These are phyloP conservation scores for Pseudogymnoascus verrucosus DNA, from an alignment of 2,329 filamentous ascomycete genomes.

Conservation along the genomic window DNA sequence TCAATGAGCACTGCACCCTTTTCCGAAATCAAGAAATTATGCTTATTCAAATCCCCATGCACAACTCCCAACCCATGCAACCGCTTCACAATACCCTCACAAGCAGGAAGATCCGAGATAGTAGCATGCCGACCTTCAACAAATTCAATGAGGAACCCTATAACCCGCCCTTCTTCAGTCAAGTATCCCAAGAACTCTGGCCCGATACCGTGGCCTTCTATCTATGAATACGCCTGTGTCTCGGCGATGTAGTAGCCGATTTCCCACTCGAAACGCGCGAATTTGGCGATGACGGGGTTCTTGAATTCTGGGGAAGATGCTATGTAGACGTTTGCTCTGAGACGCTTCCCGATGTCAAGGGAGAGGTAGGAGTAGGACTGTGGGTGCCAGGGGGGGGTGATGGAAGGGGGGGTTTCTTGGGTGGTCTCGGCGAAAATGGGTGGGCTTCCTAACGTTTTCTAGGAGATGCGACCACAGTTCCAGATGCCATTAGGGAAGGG, in stretches of 20 bases:
- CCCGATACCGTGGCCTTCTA: constrained; percentile 23
- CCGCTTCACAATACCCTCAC: constrained; percentile 21
- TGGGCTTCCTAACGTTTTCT: constrained; percentile 17
- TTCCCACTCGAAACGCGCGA: constrained; percentile 16
- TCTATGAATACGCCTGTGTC: constrained; percentile 19
- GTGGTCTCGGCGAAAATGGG: constrained; percentile 24
- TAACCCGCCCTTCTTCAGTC: constrained; percentile 25
- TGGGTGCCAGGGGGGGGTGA: constrained; percentile 30
- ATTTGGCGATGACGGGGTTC: constrained; percentile 18
- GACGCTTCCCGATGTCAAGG: constrained; percentile 19
- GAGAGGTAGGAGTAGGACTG: constrained; percentile 30
- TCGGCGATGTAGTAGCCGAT: constrained; percentile 12
- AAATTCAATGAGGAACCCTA: constrained; percentile 28
- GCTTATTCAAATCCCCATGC: constrained; percentile 32
- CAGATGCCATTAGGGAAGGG: constrained; percentile 33
- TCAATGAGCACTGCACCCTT: constrained; percentile 26
- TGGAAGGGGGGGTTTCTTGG: constrained; percentile 25
- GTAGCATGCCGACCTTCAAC: constrained; percentile 24
- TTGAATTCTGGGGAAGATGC: constrained; percentile 15
- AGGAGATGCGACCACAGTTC: constrained; percentile 32
- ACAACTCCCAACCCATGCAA: constrained; percentile 31
- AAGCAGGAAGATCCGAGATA: constrained; percentile 24
- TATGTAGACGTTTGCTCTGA: constrained; percentile 15
- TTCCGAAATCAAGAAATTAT: constrained; percentile 31
- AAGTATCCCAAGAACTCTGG: constrained; percentile 29